A percentile compares a stretch with the other conserved stretches of the same genome.
These are phyloP conservation scores for Podospora comata DNA, from an alignment of 495 filamentous ascomycete genomes.

Conservation along the genomic window DNA sequence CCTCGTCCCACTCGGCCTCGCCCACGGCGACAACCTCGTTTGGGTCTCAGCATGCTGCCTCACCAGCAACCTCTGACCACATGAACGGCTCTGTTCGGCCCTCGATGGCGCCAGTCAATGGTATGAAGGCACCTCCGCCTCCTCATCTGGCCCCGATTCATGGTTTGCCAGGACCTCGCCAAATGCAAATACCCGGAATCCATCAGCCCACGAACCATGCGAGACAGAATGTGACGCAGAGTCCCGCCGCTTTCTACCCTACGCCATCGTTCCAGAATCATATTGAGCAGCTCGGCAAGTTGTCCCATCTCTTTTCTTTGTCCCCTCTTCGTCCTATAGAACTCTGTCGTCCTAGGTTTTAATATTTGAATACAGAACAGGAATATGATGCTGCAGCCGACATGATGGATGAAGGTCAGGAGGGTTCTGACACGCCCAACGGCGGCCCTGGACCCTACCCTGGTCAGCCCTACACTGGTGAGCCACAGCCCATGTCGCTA, in stretches of 20 bases:
- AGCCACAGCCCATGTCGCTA: constrained; percentile 43
- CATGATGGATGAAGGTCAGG: constrained; percentile 79
- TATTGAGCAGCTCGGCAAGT: constrained; percentile 96
- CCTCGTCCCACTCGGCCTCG: constrained; percentile 77
- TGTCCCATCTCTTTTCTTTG: constrained; percentile 57
- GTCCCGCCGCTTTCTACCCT: constrained; percentile 61
- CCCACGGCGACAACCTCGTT: constrained; percentile 73
- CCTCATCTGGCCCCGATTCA: constrained; percentile 22
- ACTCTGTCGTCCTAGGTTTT: constrained; percentile 77
- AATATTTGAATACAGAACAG: constrained; percentile 86
- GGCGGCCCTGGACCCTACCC: constrained; percentile 66
- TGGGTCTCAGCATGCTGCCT: constrained; percentile 65
- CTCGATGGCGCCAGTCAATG: constrained; percentile 37
- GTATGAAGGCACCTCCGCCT: constrained; percentile 41
- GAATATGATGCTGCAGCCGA: constrained; percentile 97
- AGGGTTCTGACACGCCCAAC: constrained; percentile 57
- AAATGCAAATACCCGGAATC: constrained; percentile 42
- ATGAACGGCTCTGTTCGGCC: constrained; percentile 41
- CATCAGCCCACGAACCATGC: constrained; percentile 33
- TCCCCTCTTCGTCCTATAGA: constrained; percentile 52
- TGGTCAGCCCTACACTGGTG: constrained; percentile 44
- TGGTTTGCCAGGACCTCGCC: constrained; percentile 44
- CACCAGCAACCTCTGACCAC: constrained; percentile 60
- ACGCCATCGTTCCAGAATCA: constrained; percentile 84
- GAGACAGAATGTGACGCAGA: constrained; percentile 32